These are phyloP conservation scores for Lactarius deliciosus DNA, from an alignment of 768 basidiomycete genomes.

Conservation along the genomic window DNA sequence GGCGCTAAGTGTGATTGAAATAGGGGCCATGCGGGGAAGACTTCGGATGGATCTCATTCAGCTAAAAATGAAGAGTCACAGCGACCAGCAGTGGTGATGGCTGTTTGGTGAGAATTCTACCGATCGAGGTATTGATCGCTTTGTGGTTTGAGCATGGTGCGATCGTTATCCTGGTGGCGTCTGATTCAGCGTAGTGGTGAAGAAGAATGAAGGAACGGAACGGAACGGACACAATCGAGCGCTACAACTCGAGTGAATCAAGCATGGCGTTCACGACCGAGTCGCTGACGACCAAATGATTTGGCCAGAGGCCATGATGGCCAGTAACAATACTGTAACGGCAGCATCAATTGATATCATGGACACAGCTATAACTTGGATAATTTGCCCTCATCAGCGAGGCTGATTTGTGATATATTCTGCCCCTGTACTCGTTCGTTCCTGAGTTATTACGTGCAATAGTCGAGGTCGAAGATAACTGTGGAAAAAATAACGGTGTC, in stretches of 20 bases:
- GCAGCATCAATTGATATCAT: not conserved
- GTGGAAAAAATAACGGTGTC: not conserved
- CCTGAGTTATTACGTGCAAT: not conserved
- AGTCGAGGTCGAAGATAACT: not conserved
- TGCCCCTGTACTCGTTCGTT: not conserved
- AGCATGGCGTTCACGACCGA: not conserved
- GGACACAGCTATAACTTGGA: not conserved
- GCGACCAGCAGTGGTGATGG: not conserved
- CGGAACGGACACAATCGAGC: not conserved
- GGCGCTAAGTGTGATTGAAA: not conserved
- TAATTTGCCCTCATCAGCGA: not conserved
- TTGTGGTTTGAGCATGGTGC: not conserved
- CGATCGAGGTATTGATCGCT: conserved; percentile 7
- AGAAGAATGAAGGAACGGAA: not conserved
- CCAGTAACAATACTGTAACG: not conserved
- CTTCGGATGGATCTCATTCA: conserved; percentile 8
- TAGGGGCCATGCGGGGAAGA: not conserved
- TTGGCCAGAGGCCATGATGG: not conserved
- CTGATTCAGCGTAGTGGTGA: not conserved
- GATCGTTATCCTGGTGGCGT: not conserved
- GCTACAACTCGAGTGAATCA: not conserved
- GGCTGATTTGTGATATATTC: not conserved
- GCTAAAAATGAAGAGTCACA: not conserved
- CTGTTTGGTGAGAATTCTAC: not conserved
- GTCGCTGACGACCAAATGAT: not conserved